phyloP scores from a whole-genome alignment of 1,284 basidiomycete species.

The Takashimella koratensis region DNA sequence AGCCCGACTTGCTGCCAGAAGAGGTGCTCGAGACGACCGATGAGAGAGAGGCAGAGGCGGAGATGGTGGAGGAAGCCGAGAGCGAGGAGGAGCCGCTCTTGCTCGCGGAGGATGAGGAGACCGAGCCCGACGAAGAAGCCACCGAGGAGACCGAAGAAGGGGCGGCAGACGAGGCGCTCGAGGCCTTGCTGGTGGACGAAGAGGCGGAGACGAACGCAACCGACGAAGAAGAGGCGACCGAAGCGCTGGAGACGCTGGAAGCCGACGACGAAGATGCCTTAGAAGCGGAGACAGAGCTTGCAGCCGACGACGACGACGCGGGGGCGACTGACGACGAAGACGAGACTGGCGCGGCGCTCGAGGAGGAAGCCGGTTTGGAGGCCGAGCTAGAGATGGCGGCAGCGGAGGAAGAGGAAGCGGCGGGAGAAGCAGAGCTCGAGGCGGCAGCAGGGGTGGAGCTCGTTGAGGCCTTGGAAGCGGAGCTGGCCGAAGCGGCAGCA shows the following conservation, averaged over 20 bases:
- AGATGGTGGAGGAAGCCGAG: no score
- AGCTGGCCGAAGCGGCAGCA: background rate
- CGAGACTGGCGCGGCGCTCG: background rate
- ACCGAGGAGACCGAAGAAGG: background rate
- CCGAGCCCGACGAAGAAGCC: background rate
- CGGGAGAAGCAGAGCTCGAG: background rate
- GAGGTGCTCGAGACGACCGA: no score
- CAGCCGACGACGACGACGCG: background rate
- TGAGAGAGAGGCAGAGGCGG: no score
- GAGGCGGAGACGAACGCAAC: background rate
- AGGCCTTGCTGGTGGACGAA: background rate
- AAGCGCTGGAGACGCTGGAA: background rate
- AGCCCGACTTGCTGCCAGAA: no score
- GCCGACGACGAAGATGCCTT: background rate
- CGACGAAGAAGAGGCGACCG: background rate
- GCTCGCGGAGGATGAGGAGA: background rate
- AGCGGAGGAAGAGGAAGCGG: background rate
- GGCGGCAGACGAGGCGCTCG: background rate
- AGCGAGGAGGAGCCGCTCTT: background rate
- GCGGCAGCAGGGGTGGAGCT: background rate
- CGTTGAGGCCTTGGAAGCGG: background rate
- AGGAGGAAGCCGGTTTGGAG: background rate
- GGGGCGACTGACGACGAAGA: constrained; percentile 5
- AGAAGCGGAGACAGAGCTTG: constrained; percentile 2
- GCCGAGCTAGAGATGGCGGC: background rate